phyloP scores from a whole-genome alignment of 805 yeast genomes.

The Starmerella bombicola region DNA sequence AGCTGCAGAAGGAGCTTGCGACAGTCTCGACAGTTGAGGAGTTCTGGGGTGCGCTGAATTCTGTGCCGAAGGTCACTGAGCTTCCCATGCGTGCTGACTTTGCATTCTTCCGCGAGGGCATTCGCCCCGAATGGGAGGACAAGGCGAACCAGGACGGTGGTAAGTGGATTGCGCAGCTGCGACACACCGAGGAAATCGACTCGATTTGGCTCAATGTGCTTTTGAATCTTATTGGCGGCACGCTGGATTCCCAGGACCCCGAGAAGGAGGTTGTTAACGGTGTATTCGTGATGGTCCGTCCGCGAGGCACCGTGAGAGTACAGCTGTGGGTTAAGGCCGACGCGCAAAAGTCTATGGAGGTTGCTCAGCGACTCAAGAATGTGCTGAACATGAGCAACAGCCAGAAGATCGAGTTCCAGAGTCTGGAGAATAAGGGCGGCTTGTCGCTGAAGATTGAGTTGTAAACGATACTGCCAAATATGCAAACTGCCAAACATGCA shows the following conservation, averaged over 20 bases:
- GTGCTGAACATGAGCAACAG: slow-evolving; percentile 58
- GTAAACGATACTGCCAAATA: slow-evolving; percentile 6
- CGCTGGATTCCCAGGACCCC: slow-evolving; percentile 65
- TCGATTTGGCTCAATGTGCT: slow-evolving; percentile 69
- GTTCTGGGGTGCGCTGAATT: slow-evolving; percentile 95
- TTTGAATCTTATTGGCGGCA: slow-evolving; percentile 87
- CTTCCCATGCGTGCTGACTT: slow-evolving; percentile 88
- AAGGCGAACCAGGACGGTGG: slow-evolving; percentile 79
- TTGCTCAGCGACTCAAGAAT: slow-evolving; percentile 79
- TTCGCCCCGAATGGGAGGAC: slow-evolving; percentile 99
- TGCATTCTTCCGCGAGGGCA: slow-evolving; percentile 84
- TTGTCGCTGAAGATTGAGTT: slow-evolving; percentile 18
- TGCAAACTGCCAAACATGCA: neutral
- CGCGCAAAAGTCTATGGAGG: slow-evolving; percentile 44
- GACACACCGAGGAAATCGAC: slow-evolving; percentile 44
- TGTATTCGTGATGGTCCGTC: slow-evolving; percentile 79
- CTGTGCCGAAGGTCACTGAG: slow-evolving; percentile 82
- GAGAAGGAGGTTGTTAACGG: slow-evolving; percentile 86
- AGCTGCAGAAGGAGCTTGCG: slow-evolving; percentile 82
- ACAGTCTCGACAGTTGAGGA: slow-evolving; percentile 92
- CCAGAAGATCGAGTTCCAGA: slow-evolving; percentile 66
- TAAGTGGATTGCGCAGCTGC: slow-evolving; percentile 75
- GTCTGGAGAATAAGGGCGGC: slow-evolving; percentile 33
- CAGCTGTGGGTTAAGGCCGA: slow-evolving; percentile 83
- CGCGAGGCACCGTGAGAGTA: slow-evolving; percentile 56